Percentiles rank a stretch among this genome's conserved stretches.
phyloP scores from a whole-genome alignment of 2,329 filamentous ascomycete genomes.

The Biscogniauxia mediterranea region DNA sequence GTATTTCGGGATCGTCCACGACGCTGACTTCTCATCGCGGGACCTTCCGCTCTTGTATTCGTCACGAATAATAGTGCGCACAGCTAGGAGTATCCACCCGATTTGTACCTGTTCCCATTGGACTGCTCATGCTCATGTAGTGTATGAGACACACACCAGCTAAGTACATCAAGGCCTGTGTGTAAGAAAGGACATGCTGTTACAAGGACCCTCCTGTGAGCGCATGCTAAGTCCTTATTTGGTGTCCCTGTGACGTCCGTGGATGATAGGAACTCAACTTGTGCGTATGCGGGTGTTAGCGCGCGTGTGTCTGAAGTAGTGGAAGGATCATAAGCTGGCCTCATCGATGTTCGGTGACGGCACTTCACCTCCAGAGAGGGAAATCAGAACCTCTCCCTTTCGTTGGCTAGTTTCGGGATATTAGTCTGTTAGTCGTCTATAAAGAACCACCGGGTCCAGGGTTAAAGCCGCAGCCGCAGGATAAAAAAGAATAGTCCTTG shows the following conservation, averaged over 20 bases:
- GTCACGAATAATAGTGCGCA: background rate
- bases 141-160: background rate
- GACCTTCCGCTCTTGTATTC: background rate
- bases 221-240: background rate
- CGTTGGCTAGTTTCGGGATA: background rate
- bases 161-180: background rate
- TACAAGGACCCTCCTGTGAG: background rate
- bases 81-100: background rate
- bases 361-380: background rate
- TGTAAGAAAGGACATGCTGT: background rate
- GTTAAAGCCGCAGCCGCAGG: constrained; percentile 8
- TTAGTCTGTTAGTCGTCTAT: background rate
- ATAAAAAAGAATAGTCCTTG: constrained; percentile 4
- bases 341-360: background rate
- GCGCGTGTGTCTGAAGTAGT: background rate
- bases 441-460: background rate
- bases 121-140: background rate
- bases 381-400: background rate
- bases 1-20: background rate
- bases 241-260: no score
- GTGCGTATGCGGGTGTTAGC: background rate
- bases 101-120: background rate
- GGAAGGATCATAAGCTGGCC: background rate
- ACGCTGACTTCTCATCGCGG: background rate
- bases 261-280: background rate